These are phyloP conservation scores for Russula dissimulans DNA, from an alignment of 768 basidiomycete genomes.

Conservation along the genomic window DNA sequence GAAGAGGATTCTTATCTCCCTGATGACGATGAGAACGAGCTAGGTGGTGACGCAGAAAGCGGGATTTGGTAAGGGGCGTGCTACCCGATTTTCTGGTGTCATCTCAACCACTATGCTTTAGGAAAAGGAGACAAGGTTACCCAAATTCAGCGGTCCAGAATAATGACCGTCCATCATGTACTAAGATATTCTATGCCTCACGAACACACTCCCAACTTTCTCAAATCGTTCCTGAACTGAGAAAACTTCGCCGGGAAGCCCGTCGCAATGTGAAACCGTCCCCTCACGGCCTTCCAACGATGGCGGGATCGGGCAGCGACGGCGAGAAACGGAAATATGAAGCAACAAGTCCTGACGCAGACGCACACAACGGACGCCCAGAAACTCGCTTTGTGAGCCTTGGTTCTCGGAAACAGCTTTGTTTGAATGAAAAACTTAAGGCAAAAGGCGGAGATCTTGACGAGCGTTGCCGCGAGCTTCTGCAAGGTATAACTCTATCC, in stretches of 20 bases:
- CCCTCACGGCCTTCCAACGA: not conserved
- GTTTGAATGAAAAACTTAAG: slow-evolving; percentile 77
- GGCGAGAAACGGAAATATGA: slow-evolving; percentile 3
- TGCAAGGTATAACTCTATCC: slow-evolving; percentile 41
- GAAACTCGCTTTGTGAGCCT: slow-evolving; percentile 66
- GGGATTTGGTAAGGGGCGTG: not conserved
- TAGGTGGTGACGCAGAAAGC: not conserved
- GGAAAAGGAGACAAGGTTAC: not conserved
- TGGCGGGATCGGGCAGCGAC: not conserved
- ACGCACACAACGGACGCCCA: slow-evolving; percentile 18
- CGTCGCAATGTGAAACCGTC: not conserved
- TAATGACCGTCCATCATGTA: slow-evolving; percentile 51
- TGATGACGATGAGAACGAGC: slow-evolving; percentile 5
- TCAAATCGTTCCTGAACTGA: slow-evolving; percentile 81
- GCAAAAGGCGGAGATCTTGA: slow-evolving; percentile 62
- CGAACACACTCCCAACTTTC: slow-evolving; percentile 93
- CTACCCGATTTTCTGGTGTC: not conserved
- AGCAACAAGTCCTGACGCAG: slow-evolving; percentile 14
- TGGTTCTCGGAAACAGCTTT: slow-evolving; percentile 84
- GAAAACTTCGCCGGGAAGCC: slow-evolving; percentile 47
- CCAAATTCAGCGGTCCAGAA: slow-evolving; percentile 19
- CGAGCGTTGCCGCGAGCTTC: slow-evolving; percentile 77
- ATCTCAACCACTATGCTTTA: not conserved
- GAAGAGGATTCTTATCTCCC: slow-evolving; percentile 9
- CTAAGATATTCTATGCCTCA: slow-evolving; percentile 89